Evolutionary conservation across 176 grass and related monocot species (phyloP), one percentile per base, ranked within the genome.

Genomic region (Melocanna baccifera): DNA sequence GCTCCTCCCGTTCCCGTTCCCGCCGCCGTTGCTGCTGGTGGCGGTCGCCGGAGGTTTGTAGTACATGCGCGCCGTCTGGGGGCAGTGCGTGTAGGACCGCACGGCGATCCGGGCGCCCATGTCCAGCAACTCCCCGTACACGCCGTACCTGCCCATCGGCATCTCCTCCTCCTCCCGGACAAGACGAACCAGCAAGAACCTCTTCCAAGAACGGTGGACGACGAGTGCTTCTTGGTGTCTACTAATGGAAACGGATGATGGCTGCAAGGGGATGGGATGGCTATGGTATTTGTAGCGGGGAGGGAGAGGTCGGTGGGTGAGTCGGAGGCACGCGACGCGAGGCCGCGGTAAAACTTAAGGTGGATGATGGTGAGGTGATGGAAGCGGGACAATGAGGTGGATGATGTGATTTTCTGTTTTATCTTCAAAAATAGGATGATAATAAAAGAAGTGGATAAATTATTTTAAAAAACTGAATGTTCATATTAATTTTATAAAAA

Each of bases 21-120:
- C 68, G 16, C 55, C 19, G 13, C 22, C 29, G 19, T 8, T 48
- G 56, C 37, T 51, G 11, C 43, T 45, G 43, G 43, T 45, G 43
- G 43, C 11, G 20, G 87, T 73, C 12, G 87, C 26, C 34, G 90
- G 93, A 34, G 93, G 93, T 63, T 84, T 95, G 88, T 96, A 96
- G 86, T 96, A 96, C 88, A 88, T 83, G 18, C 91, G 78, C 18
- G 91, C 90, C 30, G 93, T 96, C 71, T 96, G 94, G 18, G 91
- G 94, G 58, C 91, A 96, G 84, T 93, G 91, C 1, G 91, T 87
- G 75, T 93, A 88, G 91, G 93, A 96, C 82, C 91, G 84, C n/a
- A 87, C 91, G 0, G 76, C 89, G 71, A 93, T 72, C 57, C 94
- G 87, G 61, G 86, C 89, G 13, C 91, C 90, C 88, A 93, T 87